Conservation (phyloP, 352 stramenopile genomes). For the Phytophthora capsici region DNA sequence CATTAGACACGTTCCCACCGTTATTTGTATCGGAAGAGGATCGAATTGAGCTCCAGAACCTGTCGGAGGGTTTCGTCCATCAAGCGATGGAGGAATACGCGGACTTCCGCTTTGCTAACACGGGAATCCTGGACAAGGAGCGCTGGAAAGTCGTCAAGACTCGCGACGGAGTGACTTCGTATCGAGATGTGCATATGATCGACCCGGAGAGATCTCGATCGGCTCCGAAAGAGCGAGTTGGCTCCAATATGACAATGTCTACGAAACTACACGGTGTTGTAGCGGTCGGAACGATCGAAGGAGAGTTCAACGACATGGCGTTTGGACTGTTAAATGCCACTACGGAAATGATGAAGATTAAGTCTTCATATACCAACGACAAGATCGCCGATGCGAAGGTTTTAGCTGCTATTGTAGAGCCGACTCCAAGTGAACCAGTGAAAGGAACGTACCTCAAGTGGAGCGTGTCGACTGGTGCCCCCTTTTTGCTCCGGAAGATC, state of each 20-base stretch:
- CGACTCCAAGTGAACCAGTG: conserved; percentile 48
- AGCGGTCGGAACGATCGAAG: conserved; percentile 33
- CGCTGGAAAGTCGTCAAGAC: conserved; percentile 54
- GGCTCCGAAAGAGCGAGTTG: conserved; percentile 28
- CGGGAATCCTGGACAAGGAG: conserved; percentile 35
- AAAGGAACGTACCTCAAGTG: conserved; percentile 50
- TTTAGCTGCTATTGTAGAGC: conserved; percentile 43
- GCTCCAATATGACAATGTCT: conserved; percentile 33
- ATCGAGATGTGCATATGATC: conserved; percentile 33
- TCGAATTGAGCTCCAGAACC: conserved; percentile 29
- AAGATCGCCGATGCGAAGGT: conserved; percentile 52
- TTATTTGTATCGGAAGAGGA: conserved; percentile 42
- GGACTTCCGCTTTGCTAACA: conserved; percentile 36
- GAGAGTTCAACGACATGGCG: conserved; percentile 47
- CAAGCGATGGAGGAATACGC: conserved; percentile 50
- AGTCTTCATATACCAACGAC: conserved; percentile 59
- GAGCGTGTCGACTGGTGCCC: conserved; percentile 39
- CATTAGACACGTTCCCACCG: conserved; percentile 45
- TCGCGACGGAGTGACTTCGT: conserved; percentile 31
- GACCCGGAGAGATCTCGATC: conserved; percentile 19
- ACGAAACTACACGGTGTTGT: conserved; percentile 36
- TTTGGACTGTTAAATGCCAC: conserved; percentile 41
- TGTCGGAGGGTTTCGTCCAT: conserved; percentile 37
- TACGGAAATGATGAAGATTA: conserved; percentile 42
- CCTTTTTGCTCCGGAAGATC: conserved; percentile 37